A percentile compares a stretch with the other conserved stretches of the same genome.
phyloP scores from a whole-genome alignment of 2,329 filamentous ascomycete genomes.

The Berkeleyomyces rouxiae region DNA sequence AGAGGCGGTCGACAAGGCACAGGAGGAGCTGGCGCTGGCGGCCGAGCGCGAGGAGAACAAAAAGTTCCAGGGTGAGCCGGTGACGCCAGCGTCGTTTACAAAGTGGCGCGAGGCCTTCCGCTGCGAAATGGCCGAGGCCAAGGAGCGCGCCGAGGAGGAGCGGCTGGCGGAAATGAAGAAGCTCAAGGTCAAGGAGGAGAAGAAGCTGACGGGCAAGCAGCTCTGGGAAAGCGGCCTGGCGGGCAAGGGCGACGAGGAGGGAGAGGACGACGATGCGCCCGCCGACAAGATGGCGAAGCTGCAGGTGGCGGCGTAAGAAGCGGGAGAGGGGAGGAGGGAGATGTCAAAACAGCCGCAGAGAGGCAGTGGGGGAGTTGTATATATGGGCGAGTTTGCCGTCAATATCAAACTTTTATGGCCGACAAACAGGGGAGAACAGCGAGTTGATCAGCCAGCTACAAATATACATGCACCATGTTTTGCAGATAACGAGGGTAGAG shows the following conservation, averaged over 20 bases:
- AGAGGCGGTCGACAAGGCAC: slow-evolving; percentile 40
- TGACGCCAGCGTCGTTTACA: slow-evolving; percentile 73
- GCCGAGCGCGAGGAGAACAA: slow-evolving; percentile 84
- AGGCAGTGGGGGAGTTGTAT: neutral
- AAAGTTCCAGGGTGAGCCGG: slow-evolving; percentile 83
- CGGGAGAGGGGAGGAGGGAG: neutral
- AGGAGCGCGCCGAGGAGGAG: slow-evolving; percentile 53
- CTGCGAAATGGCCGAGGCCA: slow-evolving; percentile 63
- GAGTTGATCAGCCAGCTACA: neutral
- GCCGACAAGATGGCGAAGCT: slow-evolving; percentile 49
- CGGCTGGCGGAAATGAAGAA: slow-evolving; percentile 70
- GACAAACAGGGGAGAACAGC: neutral
- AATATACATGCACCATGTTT: neutral
- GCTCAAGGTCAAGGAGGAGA: slow-evolving; percentile 48
- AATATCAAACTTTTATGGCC: neutral
- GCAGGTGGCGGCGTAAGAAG: slow-evolving; percentile 40
- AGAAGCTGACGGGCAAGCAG: slow-evolving; percentile 55
- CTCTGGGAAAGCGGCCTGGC: slow-evolving; percentile 63
- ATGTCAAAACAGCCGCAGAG: neutral
- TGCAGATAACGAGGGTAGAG: neutral
- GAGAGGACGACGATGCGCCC: slow-evolving; percentile 44
- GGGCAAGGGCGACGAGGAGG: slow-evolving; percentile 47
- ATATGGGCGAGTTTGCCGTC: neutral
- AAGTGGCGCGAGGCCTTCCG: slow-evolving; percentile 67
- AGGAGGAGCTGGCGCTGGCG: slow-evolving; percentile 37